Evolutionary conservation across 1,139 yeast genomes (phyloP), one percentile per base, ranked within the genome.

Genomic region (Yamadazyma membranifaciens): DNA sequence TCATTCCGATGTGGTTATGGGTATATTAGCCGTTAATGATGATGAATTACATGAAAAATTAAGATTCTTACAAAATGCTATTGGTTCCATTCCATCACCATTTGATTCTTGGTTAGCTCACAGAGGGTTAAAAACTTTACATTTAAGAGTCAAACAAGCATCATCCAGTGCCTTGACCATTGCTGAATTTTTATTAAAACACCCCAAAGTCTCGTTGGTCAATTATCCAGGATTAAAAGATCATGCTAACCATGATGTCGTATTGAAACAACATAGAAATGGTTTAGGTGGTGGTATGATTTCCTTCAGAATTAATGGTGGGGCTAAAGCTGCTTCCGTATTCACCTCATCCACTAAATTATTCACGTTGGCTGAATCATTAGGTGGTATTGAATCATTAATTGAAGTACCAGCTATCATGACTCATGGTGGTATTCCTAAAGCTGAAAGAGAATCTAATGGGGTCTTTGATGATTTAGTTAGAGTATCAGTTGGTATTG

Each of bases 381-480:
- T 87, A 45, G 96, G 96, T 53, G 96, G 96, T 54, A 83, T 87
- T 52, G 96, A 88, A 69, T 83, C 92, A 17, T 75, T 87, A 60
- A 69, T 86, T 50, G 95, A 87, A 67, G 92, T 87, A 39, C 96
- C 96, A 39, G 95, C 96, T 43, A 81, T 83, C 42, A 87, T 87
- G 95, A 87, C 96, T 53, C 96, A 87, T 57, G 94, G 94, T 43
- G 95, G 95, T 60, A 87, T 88, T 63, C 91, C 95, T 57, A 75
- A 76, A 63, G 87, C 72, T 42, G 83, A 80, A 57, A 81, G 96
- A 67, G 94, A 85, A 65, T 76, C 81, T 39, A 78, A 83, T 44
- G 95, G 95, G 50, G 94, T 88, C 36, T 84, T 58, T 55, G 95
- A 87, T 56, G 89, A 87, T 66, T 75, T 88, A 64, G 74, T 87